These are phyloP conservation scores for Thermothielavioides terrestris DNA, from an alignment of 495 filamentous ascomycete genomes.

Conservation along the genomic window DNA sequence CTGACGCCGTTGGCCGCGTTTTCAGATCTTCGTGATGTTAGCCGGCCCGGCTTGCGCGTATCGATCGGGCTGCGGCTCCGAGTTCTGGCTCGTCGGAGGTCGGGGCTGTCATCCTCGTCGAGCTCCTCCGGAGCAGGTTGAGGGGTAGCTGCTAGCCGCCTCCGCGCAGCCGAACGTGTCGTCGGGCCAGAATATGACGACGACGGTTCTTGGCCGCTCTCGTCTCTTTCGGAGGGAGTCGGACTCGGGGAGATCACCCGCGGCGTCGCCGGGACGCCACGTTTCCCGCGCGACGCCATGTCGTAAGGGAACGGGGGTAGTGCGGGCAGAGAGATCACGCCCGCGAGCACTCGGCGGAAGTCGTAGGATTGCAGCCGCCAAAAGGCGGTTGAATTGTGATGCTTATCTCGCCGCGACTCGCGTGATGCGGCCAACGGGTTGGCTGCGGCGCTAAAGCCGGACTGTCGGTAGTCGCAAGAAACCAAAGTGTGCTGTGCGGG, in stretches of 20 bases:
- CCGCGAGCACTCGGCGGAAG: slow-evolving; percentile 42
- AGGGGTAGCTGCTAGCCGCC: slow-evolving; percentile 34
- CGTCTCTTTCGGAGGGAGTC: slow-evolving; percentile 47
- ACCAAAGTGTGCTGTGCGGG: slow-evolving; percentile 23
- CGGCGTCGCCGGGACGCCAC: slow-evolving; percentile 12
- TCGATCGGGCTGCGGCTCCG: slow-evolving; percentile 46
- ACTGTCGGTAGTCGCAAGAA: slow-evolving; percentile 13
- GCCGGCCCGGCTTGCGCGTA: slow-evolving; percentile 39
- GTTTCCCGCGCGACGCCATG: slow-evolving; percentile 27
- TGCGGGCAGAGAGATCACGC: slow-evolving; percentile 40
- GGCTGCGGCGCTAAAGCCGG: slow-evolving; percentile 8
- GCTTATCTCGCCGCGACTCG: slow-evolving; percentile 42
- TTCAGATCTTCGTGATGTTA: slow-evolving; percentile 28
- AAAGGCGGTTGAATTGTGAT: slow-evolving; percentile 32
- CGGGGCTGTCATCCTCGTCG: slow-evolving; percentile 26
- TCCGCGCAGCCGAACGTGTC: slow-evolving; percentile 54
- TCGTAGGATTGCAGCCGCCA: slow-evolving; percentile 39
- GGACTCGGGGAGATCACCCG: slow-evolving; percentile 64
- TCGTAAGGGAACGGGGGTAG: slow-evolving; percentile 38
- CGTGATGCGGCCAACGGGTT: slow-evolving; percentile 18
- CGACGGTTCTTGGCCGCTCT: slow-evolving; percentile 37
- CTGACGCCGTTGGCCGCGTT: slow-evolving; percentile 12
- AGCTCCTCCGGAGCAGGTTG: slow-evolving; percentile 15
- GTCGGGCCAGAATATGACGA: slow-evolving; percentile 45
- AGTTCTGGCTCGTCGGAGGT: slow-evolving; percentile 38